Evolutionary conservation across 176 grass and related monocot genomes (phyloP), one percentile per base, ranked within the genome.

Genomic region (Tuctoria greenei): DNA sequence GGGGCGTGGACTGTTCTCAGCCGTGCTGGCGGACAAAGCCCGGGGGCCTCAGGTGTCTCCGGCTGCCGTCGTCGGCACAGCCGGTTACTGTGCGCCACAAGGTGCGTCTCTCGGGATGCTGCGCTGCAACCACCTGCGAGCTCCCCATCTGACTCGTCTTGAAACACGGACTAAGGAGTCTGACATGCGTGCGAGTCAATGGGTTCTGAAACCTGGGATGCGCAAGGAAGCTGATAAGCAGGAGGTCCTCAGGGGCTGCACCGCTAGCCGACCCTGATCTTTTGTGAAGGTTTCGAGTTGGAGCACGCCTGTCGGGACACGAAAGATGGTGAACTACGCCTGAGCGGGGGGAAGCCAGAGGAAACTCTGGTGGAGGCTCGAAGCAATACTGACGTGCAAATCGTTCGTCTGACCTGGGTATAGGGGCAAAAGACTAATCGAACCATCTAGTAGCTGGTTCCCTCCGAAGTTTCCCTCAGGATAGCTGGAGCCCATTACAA

Each of bases 381-480:
- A 82, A 88, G 90, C 83, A 71, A 93, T 93, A 83, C 86, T 89
- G 83, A 88, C 82, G 90, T 92, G 90, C 83, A 92, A 92, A 92
- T 92, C 86, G 75, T 86, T 92, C 79, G 49, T 86, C 86, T 77
- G 86, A 89, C 86, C n/a, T 86, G 90, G 90, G 83, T 92, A 89
- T 92, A 92, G 86, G 82, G 83, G 90, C 83, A 71, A 92, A 92
- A 92, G 90, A 92, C 86, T 92, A 89, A 89, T 92, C 90, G 86
- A 92, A 92, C 90, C 83, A 92, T 92, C 86, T 88, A 92, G 82
- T 92, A 88, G 90, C 75, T 80, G 83, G 86, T 92, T 92, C 86
- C 89, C 89, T 88, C 82, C 79, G 82, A 92, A 92, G 89, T 92
- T 92, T 88, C 81, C 89, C 89, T 85, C 78, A 71, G 78, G 88